phyloP scores from a whole-genome alignment of 2,329 filamentous ascomycete genomes.

The Pyricularia pennisetigena region DNA sequence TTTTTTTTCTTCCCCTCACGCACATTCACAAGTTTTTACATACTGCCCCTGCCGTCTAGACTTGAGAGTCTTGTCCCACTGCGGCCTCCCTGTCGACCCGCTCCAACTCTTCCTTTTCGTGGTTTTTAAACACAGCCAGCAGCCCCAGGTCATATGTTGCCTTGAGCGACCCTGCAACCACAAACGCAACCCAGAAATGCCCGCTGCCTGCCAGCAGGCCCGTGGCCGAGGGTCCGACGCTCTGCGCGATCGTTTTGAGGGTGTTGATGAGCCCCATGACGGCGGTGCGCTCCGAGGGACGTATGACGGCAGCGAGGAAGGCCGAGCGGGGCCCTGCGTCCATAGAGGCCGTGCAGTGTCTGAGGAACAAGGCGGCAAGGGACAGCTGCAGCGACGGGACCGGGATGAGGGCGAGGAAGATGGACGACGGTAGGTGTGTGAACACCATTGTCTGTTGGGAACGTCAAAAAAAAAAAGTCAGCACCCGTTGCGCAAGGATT shows the following conservation, averaged over 20 bases:
- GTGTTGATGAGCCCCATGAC: slow-evolving; percentile 64
- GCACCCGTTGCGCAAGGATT: neutral
- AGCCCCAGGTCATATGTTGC: slow-evolving; percentile 12
- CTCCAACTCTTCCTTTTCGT: neutral
- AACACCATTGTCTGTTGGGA: slow-evolving; percentile 59
- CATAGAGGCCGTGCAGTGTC: slow-evolving; percentile 57
- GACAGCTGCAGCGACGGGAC: slow-evolving; percentile 6
- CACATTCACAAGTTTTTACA: neutral
- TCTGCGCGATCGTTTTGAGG: slow-evolving; percentile 55
- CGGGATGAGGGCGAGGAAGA: slow-evolving; percentile 52
- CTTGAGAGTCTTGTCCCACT: neutral
- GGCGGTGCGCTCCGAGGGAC: slow-evolving; percentile 56
- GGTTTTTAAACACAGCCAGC: slow-evolving; percentile 7
- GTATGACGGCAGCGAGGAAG: slow-evolving; percentile 56
- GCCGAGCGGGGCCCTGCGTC: slow-evolving; percentile 61
- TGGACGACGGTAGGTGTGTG: slow-evolving; percentile 59
- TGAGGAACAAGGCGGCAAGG: slow-evolving; percentile 48
- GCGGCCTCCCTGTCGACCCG: neutral
- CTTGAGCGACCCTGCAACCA: slow-evolving; percentile 11
- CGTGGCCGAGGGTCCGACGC: slow-evolving; percentile 51
- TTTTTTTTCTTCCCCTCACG: neutral
- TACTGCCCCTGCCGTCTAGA: neutral
- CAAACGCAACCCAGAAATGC: slow-evolving; percentile 10
- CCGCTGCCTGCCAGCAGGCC: slow-evolving; percentile 45
- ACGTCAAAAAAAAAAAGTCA: neutral